Conservation (phyloP, 129 eudicot species). For the Chrysanthemum lavandulifolium region DNA sequence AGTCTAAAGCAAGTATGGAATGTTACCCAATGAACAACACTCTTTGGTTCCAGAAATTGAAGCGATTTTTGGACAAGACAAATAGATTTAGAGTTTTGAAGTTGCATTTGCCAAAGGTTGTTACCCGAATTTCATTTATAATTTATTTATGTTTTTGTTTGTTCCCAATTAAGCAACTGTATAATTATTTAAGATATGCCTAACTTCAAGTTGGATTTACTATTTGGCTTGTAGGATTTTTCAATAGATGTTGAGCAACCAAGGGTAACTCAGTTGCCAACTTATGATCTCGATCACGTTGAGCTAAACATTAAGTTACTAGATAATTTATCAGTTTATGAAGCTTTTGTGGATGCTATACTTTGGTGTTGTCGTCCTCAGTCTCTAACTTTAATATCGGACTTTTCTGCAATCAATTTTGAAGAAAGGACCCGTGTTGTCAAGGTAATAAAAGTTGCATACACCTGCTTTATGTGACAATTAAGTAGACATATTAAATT, state of each 20-base stretch:
- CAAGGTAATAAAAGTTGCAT: neutral
- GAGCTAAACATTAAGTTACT: neutral
- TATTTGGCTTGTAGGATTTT: neutral
- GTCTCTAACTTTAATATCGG: neutral
- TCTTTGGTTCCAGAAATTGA: neutral
- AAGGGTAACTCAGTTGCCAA: neutral
- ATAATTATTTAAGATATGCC: neutral
- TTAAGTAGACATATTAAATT: no score
- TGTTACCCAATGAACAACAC: no score
- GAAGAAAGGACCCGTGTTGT: neutral
- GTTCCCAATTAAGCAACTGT: neutral
- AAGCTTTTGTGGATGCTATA: neutral
- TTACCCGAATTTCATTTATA: neutral
- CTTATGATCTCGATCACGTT: neutral
- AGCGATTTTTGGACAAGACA: neutral
- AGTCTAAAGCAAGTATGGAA: no score
- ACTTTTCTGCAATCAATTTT: neutral
- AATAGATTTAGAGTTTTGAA: neutral
- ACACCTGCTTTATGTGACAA: no score
- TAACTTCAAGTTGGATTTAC: neutral
- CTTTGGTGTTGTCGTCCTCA: constrained; percentile 1
- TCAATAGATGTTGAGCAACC: neutral
- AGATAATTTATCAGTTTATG: neutral
- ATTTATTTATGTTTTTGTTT: no score
- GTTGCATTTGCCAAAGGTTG: neutral